These are phyloP conservation scores for Cicer pinnatifidum DNA, from an alignment of 306 rosid species.

Conservation along the genomic window DNA sequence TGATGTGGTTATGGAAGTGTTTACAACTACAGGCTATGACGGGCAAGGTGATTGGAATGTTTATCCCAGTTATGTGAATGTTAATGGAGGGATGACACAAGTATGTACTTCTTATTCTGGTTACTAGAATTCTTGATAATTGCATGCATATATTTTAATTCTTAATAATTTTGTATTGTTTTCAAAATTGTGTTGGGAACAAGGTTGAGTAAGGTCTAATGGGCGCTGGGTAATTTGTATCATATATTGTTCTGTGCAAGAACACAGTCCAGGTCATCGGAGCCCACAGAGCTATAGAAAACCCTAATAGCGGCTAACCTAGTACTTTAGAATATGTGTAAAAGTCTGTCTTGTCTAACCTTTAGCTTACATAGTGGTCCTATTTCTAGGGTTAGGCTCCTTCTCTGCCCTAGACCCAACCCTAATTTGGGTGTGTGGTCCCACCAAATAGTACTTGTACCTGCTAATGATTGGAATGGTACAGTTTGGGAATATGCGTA, in stretches of 20 bases:
- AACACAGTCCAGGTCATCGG: no score
- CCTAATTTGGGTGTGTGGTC: no score
- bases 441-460: no score
- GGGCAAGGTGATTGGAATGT: slow-evolving; percentile 31
- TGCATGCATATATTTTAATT: not conserved
- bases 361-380: no score
- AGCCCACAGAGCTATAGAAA: no score
- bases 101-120: slow-evolving; percentile 1
- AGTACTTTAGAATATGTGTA: no score
- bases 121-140: not conserved
- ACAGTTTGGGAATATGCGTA: no score
- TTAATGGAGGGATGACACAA: slow-evolving; percentile 22
- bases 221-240: not conserved
- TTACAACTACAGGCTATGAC: slow-evolving; percentile 20
- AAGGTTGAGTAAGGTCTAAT: not conserved
- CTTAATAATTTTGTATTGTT: not conserved
- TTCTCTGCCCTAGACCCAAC: no score
- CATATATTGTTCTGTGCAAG: not conserved
- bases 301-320: no score
- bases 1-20: not conserved
- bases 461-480: no score
- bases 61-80: slow-evolving; percentile 5
- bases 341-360: no score
- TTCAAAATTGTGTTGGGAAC: not conserved
- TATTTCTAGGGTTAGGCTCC: no score